A percentile compares a stretch with the other conserved stretches of the same genome.
These are phyloP conservation scores for Tetrahymena thermophila DNA, from an alignment of 73 alveolate species.

Conservation along the genomic window DNA sequence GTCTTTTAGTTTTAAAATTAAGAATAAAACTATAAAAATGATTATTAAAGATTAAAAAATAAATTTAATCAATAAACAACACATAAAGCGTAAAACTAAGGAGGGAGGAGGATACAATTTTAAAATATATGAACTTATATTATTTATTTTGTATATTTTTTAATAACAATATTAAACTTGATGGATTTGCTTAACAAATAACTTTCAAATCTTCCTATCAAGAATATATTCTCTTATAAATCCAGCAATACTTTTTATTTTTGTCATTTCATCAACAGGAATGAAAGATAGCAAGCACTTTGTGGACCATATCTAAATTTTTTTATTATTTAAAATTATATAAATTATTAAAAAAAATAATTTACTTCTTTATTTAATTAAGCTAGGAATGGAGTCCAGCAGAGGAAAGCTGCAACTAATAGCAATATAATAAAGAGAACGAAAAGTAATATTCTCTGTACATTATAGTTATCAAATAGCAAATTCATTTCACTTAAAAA, in stretches of 20 bases:
- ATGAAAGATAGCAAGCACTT: constrained; percentile 38
- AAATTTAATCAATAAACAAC: neutral
- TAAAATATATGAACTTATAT: too few species aligned
- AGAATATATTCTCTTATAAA: constrained; percentile 25
- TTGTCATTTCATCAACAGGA: constrained; percentile 39
- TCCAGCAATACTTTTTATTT: constrained; percentile 17
- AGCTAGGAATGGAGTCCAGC: constrained; percentile 40
- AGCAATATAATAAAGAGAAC: constrained; percentile 6
- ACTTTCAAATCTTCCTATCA: constrained; percentile 20
- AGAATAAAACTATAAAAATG: neutral
- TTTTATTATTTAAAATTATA: neutral
- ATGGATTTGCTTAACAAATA: neutral
- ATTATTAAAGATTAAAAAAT: neutral
- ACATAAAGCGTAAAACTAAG: neutral
- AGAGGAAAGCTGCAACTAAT: constrained; percentile 14
- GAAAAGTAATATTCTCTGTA: constrained; percentile 12
- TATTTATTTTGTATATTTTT: too few species aligned
- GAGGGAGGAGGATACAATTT: too few species aligned
- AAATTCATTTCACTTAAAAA: neutral
- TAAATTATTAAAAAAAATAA: neutral
- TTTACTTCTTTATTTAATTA: constrained; percentile 28
- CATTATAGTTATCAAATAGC: constrained; percentile 17
- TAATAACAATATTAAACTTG: neutral
- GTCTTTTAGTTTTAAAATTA: too few species aligned
- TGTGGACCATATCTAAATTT: constrained; percentile 34